These are phyloP conservation scores for Aspergillus sclerotialis DNA, from an alignment of 2,329 filamentous ascomycete genomes.

Conservation along the genomic window DNA sequence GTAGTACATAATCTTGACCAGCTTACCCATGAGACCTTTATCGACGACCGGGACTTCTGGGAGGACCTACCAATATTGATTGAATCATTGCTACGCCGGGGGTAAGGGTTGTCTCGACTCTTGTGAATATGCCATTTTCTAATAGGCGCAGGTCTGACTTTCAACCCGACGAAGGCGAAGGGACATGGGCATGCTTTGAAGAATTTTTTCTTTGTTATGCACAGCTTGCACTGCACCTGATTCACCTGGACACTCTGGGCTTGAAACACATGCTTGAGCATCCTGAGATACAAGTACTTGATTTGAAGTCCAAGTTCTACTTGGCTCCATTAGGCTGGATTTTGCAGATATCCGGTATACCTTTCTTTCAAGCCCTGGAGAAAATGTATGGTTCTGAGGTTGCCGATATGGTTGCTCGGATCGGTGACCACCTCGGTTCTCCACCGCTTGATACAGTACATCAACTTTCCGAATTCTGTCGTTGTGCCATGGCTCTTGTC, in stretches of 20 bases:
- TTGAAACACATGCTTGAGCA: constrained; percentile 23
- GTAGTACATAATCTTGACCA: constrained; percentile 27
- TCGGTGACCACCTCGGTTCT: constrained; percentile 22
- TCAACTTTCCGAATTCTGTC: constrained; percentile 23
- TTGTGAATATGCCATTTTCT: no score
- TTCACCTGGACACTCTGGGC: constrained; percentile 32
- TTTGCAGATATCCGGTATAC: constrained; percentile 26
- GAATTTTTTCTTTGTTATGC: constrained; percentile 36
- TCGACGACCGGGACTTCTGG: constrained; percentile 40
- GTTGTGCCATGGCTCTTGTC: constrained; percentile 20
- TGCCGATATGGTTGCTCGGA: constrained; percentile 18
- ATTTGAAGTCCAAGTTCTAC: constrained; percentile 28
- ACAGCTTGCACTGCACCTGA: constrained; percentile 34
- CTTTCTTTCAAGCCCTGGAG: constrained; percentile 30
- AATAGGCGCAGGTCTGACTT: constrained; percentile 22
- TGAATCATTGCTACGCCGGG: constrained; percentile 34
- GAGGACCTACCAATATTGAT: constrained; percentile 34
- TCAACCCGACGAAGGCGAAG: constrained; percentile 23
- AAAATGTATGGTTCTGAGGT: constrained; percentile 21
- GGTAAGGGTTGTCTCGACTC: constrained; percentile 22
- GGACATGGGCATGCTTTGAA: constrained; percentile 27
- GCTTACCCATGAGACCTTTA: constrained; percentile 26
- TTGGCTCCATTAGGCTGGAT: constrained; percentile 28
- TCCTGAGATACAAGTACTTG: constrained; percentile 17
- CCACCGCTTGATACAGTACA: constrained; percentile 19